Evolutionary conservation across 306 rosid species (phyloP).

Genomic region (Ceratonia siliqua): DNA sequence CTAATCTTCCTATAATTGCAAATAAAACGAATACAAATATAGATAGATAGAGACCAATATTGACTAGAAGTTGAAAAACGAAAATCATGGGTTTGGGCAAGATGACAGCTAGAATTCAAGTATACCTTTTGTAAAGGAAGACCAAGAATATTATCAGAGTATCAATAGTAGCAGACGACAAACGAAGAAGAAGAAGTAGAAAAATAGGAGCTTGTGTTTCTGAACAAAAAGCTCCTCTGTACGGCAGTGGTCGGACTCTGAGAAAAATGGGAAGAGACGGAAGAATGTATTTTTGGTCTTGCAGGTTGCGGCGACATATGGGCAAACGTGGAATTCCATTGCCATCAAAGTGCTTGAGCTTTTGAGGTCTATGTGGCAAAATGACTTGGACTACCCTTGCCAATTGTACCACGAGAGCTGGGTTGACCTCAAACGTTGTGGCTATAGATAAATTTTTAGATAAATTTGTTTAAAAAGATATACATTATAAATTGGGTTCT

Average conservation of each 20-base stretch:
- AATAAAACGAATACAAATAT: slow-evolving; percentile 12
- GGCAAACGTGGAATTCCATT: slow-evolving; percentile 35
- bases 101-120: slow-evolving; percentile 3
- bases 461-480: background rate
- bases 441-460: too few species aligned
- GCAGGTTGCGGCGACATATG: slow-evolving; percentile 29
- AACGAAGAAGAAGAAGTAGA: slow-evolving; percentile 23
- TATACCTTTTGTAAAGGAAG: slow-evolving; percentile 32
- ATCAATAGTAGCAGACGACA: background rate
- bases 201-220: slow-evolving; percentile 22
- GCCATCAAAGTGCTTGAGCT: background rate
- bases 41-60: background rate
- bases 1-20: background rate
- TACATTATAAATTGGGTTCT: background rate
- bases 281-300: background rate
- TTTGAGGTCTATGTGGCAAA: background rate
- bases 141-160: background rate
- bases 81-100: background rate
- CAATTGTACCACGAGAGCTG: too few species aligned
- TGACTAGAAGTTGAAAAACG: background rate
- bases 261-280: background rate
- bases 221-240: slow-evolving; percentile 4
- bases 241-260: background rate
- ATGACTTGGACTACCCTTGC: background rate
- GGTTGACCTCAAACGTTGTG: too few species aligned